Percentiles rank a stretch among this genome's conserved stretches.
phyloP scores from a whole-genome alignment of 441 rosid species.

The Bocquillonia castaneifolia region DNA sequence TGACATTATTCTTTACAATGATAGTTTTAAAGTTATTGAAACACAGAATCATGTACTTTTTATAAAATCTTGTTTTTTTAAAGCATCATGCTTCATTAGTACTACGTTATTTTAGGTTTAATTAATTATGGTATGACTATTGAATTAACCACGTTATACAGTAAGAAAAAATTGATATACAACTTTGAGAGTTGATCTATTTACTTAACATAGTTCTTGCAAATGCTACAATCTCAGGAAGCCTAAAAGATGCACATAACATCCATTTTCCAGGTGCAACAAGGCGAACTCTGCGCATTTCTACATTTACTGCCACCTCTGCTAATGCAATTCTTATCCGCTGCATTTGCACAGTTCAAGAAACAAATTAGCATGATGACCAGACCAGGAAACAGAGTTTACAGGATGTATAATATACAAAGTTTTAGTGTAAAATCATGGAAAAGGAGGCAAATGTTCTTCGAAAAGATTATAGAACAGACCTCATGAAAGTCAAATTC shows the following conservation, averaged over 20 bases:
- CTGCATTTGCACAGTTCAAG: constrained; percentile 36
- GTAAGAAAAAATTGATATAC: not conserved
- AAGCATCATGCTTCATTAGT: too few species aligned
- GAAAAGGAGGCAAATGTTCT: not conserved
- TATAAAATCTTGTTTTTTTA: too few species aligned
- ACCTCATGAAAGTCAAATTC: constrained; percentile 92
- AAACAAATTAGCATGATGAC: constrained; percentile 7
- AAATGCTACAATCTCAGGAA: constrained; percentile 70
- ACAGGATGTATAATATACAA: not conserved
- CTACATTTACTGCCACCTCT: constrained; percentile 71
- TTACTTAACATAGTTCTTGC: constrained; percentile 26
- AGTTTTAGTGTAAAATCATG: not conserved
- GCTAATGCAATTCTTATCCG: constrained; percentile 63
- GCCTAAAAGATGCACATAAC: constrained; percentile 74
- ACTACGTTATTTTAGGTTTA: too few species aligned
- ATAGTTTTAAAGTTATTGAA: too few species aligned
- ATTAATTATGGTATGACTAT: too few species aligned
- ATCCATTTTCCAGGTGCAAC: constrained; percentile 96
- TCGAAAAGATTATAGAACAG: constrained; percentile 1
- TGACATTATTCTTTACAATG: too few species aligned
- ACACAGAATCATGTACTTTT: too few species aligned
- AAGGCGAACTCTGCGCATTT: constrained; percentile 64
- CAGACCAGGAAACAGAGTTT: not conserved
- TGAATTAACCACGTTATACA: too few species aligned
- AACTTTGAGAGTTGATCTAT: not conserved